Evolutionary conservation across 257 asterid genomes (phyloP).

Genomic region (Fraxinus americana): DNA sequence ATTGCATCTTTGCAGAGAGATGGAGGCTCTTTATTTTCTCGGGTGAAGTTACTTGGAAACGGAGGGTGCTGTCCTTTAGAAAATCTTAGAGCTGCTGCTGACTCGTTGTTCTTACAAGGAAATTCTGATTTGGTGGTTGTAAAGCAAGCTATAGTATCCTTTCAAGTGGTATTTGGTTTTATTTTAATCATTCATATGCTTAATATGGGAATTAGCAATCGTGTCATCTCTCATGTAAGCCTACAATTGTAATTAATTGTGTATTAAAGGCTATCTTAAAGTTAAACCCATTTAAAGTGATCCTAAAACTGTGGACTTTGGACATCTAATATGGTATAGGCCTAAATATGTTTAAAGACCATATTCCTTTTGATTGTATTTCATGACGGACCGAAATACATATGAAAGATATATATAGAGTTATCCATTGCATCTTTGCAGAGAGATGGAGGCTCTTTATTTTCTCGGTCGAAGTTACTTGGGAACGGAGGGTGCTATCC

Average conservation of each 20-base stretch:
- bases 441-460: conserved; percentile 44
- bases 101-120: conserved; percentile 85
- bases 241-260: too few species aligned
- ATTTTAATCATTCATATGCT: not conserved
- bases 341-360: too few species aligned
- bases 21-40: conserved; percentile 42
- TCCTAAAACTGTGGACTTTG: too few species aligned
- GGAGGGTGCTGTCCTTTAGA: conserved; percentile 83
- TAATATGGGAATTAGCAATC: not conserved
- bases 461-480: conserved; percentile 53
- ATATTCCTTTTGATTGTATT: too few species aligned
- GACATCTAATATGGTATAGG: too few species aligned
- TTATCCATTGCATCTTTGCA: conserved; percentile 36
- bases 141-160: conserved; percentile 97
- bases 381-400: too few species aligned
- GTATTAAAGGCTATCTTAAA: too few species aligned
- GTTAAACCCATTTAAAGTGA: too few species aligned
- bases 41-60: conserved; percentile 65
- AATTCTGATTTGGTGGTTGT: conserved; percentile 83
- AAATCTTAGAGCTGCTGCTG: conserved; percentile 73
- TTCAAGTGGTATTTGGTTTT: not conserved
- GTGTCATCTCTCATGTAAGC: not conserved
- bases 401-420: too few species aligned
- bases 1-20: conserved; percentile 46
- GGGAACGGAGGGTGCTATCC: conserved; percentile 84